Evolutionary conservation across 116 monocot species (phyloP), one percentile per base, ranked within the genome.

Genomic region (Phalaenopsis hybrid): DNA sequence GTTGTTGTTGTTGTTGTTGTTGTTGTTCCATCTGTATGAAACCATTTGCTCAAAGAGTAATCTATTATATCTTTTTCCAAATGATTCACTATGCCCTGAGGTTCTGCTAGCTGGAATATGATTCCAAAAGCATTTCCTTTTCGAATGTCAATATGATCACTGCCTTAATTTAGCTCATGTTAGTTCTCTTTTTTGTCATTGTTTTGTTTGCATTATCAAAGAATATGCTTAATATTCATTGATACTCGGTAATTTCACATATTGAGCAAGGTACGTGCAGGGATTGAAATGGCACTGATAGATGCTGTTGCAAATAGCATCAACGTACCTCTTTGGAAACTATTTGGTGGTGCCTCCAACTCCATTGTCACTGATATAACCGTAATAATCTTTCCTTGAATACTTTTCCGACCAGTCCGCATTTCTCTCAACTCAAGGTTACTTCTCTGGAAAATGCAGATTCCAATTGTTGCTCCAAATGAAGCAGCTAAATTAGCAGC

Each of bases 281-380:
- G 93, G 68, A 85, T 93, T 50, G 98, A 98, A 86, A 98, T 98
- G 98, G 98, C 98, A 82, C 85, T 98, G 43, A 91, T 98, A 68
- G 98, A 98, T 90, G 98, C 93, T 51, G 87, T 89, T 69, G 98
- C 98, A 43, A 95, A 86, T 81, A 98, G 95, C 81, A 78, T 93
- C 25, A 49, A 87, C 28, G 86, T 93, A 78, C 98, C 98, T 77
- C 88, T 98, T 2, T 98, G 95, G 95, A 93, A 83, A 85, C 85
- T 98, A 78, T 98, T 98, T 92, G 98, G 98, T 17, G 98, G 93
- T 61, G 84, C 79, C 74, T 90, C 93, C 34, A 85, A 88, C 79
- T 80, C 89, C 33, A 75, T 93, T 31, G 91, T 88, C 0, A 98
- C 95, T 45, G 89, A 93, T 82, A 93, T 95, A 33, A 95, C 95